phyloP scores from a whole-genome alignment of 768 basidiomycete genomes.

The Suillus brevipes region DNA sequence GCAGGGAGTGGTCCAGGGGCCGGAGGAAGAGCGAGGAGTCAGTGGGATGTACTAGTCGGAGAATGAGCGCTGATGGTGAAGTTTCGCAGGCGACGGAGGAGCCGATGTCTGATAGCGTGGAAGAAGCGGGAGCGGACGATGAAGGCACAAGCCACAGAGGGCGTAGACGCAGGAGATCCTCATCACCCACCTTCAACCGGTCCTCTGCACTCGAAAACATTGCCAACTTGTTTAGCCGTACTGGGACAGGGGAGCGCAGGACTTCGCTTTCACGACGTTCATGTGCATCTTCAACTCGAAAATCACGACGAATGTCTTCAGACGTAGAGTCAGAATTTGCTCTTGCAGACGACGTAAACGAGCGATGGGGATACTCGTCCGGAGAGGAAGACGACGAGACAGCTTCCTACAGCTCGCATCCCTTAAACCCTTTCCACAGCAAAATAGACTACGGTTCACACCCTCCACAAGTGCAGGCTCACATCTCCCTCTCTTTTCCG shows the following conservation, averaged over 20 bases:
- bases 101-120: slow-evolving; percentile 39
- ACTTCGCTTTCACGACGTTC: slow-evolving; percentile 61
- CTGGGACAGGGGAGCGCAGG: slow-evolving; percentile 45
- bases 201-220: slow-evolving; percentile 61
- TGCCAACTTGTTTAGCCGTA: slow-evolving; percentile 63
- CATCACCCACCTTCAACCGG: slow-evolving; percentile 40
- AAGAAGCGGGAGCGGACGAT: slow-evolving; percentile 37
- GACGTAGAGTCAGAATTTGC: slow-evolving; percentile 61
- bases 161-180: slow-evolving; percentile 32
- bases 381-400: slow-evolving; percentile 68
- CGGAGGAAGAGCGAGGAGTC: slow-evolving; percentile 54
- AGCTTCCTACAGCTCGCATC: slow-evolving; percentile 22
- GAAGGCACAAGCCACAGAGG: slow-evolving; percentile 29
- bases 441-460: slow-evolving; percentile 75
- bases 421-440: slow-evolving; percentile 37
- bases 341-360: slow-evolving; percentile 57
- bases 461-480: slow-evolving; percentile 49
- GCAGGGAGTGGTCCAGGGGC: slow-evolving; percentile 50
- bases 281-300: slow-evolving; percentile 48
- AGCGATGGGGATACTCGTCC: slow-evolving; percentile 93
- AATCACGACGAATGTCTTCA: slow-evolving; percentile 54
- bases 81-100: slow-evolving; percentile 40
- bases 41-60: slow-evolving; percentile 32
- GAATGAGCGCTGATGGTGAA: slow-evolving; percentile 45
- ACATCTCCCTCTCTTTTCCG: slow-evolving; percentile 64